Conservation (phyloP, 257 asterid genomes). For the Primulina huaijiensis region DNA sequence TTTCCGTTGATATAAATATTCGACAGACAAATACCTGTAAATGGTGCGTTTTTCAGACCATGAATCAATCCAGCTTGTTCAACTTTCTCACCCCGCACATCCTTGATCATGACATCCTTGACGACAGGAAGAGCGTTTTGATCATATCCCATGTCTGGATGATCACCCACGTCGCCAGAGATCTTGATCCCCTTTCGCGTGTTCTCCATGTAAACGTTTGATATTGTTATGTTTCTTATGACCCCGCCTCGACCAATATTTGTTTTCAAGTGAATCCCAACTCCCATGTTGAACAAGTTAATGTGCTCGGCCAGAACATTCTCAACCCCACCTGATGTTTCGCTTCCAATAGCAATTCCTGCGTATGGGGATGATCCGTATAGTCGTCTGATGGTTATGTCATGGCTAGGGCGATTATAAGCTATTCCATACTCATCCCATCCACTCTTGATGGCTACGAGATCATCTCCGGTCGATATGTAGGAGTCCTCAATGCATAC, state of each 20-base stretch:
- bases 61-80: conserved; percentile 70
- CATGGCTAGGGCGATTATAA: conserved; percentile 40
- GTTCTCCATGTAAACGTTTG: conserved; percentile 61
- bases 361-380: conserved; percentile 76
- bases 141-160: conserved; percentile 59
- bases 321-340: conserved; percentile 80
- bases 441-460: conserved; percentile 56
- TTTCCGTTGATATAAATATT: conserved; percentile 50
- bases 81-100: conserved; percentile 72
- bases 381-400: conserved; percentile 58
- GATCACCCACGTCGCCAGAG: conserved; percentile 77
- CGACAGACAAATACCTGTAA: conserved; percentile 71
- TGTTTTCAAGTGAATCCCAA: conserved; percentile 82
- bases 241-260: conserved; percentile 80
- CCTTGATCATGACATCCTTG: conserved; percentile 56
- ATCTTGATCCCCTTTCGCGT: conserved; percentile 73
- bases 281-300: conserved; percentile 58
- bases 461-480: conserved; percentile 57
- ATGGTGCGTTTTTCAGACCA: conserved; percentile 64
- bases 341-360: conserved; percentile 90
- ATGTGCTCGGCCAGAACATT: conserved; percentile 72
- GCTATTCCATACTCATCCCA: conserved; percentile 71
- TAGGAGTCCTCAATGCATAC: conserved; percentile 64
- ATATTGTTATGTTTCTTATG: conserved; percentile 62
- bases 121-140: conserved; percentile 75